Conservation (phyloP, 139 green algal genomes). For the Pycnococcus provasolii region DNA sequence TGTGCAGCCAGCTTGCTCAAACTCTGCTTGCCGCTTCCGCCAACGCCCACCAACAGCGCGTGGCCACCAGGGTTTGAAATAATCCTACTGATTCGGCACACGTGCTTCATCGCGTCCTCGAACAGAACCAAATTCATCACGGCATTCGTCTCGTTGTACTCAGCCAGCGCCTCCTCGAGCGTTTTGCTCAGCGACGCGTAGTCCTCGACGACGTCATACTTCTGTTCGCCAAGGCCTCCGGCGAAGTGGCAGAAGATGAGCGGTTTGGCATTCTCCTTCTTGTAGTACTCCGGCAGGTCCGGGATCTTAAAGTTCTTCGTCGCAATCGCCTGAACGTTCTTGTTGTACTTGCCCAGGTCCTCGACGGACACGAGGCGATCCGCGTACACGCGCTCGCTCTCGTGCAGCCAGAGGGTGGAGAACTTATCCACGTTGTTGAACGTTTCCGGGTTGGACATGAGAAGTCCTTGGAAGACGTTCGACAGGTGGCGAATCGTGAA, state of each 20-base stretch:
- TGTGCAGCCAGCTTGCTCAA: conserved; percentile 58
- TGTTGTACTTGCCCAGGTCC: conserved; percentile 66
- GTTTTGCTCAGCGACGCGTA: conserved; percentile 57
- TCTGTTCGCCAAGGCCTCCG: conserved; percentile 50
- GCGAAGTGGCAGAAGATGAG: conserved; percentile 85
- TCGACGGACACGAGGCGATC: conserved; percentile 21
- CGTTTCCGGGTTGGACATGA: conserved; percentile 59
- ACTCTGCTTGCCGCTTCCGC: conserved; percentile 72
- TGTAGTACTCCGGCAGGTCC: conserved; percentile 79
- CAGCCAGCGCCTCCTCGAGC: conserved; percentile 58
- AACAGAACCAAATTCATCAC: conserved; percentile 84
- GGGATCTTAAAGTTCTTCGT: conserved; percentile 67
- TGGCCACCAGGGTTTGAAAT: conserved; percentile 69
- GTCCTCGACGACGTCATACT: conserved; percentile 57
- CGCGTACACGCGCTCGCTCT: conserved; percentile 70
- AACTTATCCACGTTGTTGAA: conserved; percentile 63
- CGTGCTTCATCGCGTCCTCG: conserved; percentile 82
- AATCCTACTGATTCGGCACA: conserved; percentile 71
- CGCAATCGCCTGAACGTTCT: conserved; percentile 50
- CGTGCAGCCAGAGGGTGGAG: conserved; percentile 76
- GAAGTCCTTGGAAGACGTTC: conserved; percentile 78
- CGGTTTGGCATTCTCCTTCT: conserved; percentile 67
- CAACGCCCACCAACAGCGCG: conserved; percentile 76
- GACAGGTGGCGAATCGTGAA: conserved; percentile 75
- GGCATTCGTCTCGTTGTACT: conserved; percentile 86